Evolutionary conservation across 768 basidiomycete genomes (phyloP).

Genomic region (Megacollybia marginata): DNA sequence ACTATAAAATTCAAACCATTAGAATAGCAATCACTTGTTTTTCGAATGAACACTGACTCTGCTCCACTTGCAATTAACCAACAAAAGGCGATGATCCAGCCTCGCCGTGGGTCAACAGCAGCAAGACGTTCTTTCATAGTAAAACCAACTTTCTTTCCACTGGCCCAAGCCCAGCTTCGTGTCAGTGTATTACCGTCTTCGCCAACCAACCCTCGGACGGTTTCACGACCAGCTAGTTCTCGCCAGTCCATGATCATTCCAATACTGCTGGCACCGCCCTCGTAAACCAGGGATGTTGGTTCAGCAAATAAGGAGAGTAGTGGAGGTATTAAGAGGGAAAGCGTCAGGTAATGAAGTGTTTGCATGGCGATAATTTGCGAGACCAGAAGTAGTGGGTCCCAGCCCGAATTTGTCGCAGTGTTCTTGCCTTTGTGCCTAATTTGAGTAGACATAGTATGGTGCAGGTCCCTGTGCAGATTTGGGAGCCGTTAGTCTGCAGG

Average conservation of each 20-base stretch:
- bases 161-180: conserved; percentile 72
- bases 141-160: conserved; percentile 66
- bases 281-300: conserved; percentile 57
- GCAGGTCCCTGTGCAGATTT: no score
- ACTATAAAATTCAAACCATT: conserved; percentile 15
- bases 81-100: conserved; percentile 84
- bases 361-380: conserved; percentile 94
- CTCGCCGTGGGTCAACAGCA: conserved; percentile 68
- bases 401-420: conserved; percentile 40
- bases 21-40: neutral
- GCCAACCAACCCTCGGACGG: conserved; percentile 58
- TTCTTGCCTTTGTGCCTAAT: conserved; percentile 3
- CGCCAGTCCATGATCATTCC: conserved; percentile 98
- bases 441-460: no score
- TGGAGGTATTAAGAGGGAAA: conserved; percentile 77
- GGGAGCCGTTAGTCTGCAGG: no score
- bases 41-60: conserved; percentile 58
- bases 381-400: conserved; percentile 86
- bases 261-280: conserved; percentile 74
- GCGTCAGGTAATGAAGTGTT: conserved; percentile 87
- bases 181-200: conserved; percentile 30
- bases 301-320: conserved; percentile 72
- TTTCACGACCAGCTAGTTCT: conserved; percentile 83
- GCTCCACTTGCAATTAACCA: conserved; percentile 80
- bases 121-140: conserved; percentile 57